Evolutionary conservation across 2,329 filamentous ascomycete genomes (phyloP).

Genomic region (Pestalotiopsis sp.): DNA sequence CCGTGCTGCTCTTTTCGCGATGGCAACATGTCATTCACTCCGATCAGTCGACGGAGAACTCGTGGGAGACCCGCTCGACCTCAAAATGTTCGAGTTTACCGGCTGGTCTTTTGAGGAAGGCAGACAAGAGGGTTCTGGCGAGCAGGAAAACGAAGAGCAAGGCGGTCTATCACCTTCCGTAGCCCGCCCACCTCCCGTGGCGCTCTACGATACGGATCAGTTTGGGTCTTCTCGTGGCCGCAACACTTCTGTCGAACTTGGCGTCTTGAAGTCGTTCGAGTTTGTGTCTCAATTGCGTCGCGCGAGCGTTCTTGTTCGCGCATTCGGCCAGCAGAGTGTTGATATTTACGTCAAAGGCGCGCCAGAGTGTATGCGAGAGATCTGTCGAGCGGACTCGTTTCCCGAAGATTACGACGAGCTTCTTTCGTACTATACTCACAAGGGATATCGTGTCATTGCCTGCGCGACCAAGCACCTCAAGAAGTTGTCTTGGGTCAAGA

Average conservation of each 20-base stretch:
- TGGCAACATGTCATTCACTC: conserved; percentile 96
- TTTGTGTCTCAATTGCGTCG: conserved; percentile 91
- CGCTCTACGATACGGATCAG: conserved; percentile 47
- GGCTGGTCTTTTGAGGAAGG: conserved; percentile 91
- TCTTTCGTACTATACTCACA: conserved; percentile 87
- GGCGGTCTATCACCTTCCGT: conserved; percentile 81
- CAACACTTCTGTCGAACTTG: conserved; percentile 71
- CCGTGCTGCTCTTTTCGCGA: conserved; percentile 78
- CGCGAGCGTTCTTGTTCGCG: conserved; percentile 88
- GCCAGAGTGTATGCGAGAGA: conserved; percentile 93
- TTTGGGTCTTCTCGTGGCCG: conserved; percentile 26
- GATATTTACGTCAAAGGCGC: conserved; percentile 95
- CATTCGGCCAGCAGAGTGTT: conserved; percentile 80
- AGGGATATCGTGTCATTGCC: conserved; percentile 94
- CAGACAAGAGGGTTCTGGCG: conserved; percentile 62
- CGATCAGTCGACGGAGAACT: conserved; percentile 84
- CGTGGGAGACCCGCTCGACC: conserved; percentile 88
- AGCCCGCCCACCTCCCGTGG: conserved; percentile 71
- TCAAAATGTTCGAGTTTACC: conserved; percentile 99
- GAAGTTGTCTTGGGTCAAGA: conserved; percentile 89
- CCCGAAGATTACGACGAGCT: conserved; percentile 88
- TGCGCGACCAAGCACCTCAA: conserved; percentile 87
- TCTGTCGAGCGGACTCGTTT: conserved; percentile 82
- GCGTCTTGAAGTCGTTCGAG: conserved; percentile 88
- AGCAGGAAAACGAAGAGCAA: conserved; percentile 72